phyloP scores from a whole-genome alignment of 192 early-diverging fungal species.

The Mortierella alpina region DNA sequence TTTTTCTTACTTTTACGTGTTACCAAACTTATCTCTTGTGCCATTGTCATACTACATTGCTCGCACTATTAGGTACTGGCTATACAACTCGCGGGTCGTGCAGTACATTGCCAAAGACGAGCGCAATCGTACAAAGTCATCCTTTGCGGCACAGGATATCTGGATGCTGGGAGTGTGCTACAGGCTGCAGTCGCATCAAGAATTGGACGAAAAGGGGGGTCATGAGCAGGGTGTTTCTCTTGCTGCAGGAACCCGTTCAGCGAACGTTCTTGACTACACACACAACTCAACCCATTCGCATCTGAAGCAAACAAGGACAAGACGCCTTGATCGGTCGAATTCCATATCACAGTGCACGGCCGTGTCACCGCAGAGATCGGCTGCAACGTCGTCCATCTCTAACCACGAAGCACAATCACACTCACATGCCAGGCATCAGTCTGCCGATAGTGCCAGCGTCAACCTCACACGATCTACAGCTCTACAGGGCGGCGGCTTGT shows the following conservation, averaged over 20 bases:
- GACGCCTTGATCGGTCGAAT: background rate
- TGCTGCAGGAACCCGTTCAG: background rate
- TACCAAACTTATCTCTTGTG: background rate
- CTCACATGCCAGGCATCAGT: conserved; percentile 4
- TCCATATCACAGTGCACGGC: conserved; percentile 13
- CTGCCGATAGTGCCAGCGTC: background rate
- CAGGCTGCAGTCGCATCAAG: conserved; percentile 17
- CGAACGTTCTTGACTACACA: background rate
- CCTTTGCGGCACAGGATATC: conserved; percentile 43
- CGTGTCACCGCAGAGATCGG: background rate
- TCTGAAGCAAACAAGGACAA: background rate
- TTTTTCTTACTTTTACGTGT: background rate
- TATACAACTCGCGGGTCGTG: conserved; percentile 55
- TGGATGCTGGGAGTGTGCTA: conserved; percentile 57
- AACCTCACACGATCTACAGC: background rate
- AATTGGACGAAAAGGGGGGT: background rate
- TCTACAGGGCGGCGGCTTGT: background rate
- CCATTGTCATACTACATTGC: background rate
- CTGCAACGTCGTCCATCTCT: conserved; percentile 15
- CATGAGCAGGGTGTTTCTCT: too few relatives aligned
- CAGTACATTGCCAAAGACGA: conserved; percentile 56
- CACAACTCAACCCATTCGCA: background rate
- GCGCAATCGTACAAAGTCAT: conserved; percentile 40
- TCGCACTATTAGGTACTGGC: conserved; percentile 46
- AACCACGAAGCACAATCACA: conserved; percentile 18